Evolutionary conservation across 2,329 filamentous ascomycete genomes (phyloP).

Genomic region (Talaromyces sp.): DNA sequence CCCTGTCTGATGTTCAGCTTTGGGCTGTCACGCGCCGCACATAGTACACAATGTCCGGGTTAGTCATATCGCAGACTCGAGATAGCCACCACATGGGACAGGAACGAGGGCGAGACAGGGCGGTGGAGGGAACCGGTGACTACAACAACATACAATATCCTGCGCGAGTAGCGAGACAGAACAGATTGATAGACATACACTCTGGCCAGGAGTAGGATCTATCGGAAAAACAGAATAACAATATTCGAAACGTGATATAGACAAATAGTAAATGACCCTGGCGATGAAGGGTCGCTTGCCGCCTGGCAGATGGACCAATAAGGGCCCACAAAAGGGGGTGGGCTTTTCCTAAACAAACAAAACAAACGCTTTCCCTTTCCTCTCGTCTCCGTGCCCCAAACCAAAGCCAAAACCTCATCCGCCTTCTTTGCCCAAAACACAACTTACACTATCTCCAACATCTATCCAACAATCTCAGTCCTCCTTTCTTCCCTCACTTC

Average conservation of each 20-base stretch:
- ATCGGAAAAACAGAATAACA: not conserved
- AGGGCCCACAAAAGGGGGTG: conserved; percentile 5
- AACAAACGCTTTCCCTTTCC: conserved; percentile 13
- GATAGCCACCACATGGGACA: not conserved
- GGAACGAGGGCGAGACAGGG: not conserved
- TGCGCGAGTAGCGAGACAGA: not conserved
- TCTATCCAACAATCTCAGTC: conserved; percentile 12
- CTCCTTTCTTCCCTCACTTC: conserved; percentile 23
- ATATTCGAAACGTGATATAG: not conserved
- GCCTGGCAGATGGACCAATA: conserved; percentile 16
- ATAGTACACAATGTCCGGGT: not conserved
- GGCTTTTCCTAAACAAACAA: conserved; percentile 11
- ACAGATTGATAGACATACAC: not conserved
- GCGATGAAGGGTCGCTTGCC: conserved; percentile 10
- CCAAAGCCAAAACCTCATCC: conserved; percentile 14
- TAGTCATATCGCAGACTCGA: conserved; percentile 7
- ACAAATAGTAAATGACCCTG: not conserved
- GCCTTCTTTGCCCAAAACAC: conserved; percentile 17
- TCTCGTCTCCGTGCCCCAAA: not conserved
- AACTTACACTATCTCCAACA: conserved; percentile 19
- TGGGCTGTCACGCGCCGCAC: conserved; percentile 8
- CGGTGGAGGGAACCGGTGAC: not conserved
- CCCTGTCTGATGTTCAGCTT: not conserved
- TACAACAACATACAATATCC: not conserved
- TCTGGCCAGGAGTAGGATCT: not conserved